Base-by-base conservation (phyloP, 345 rosid species). In the Cardamine occulta region DNA sequence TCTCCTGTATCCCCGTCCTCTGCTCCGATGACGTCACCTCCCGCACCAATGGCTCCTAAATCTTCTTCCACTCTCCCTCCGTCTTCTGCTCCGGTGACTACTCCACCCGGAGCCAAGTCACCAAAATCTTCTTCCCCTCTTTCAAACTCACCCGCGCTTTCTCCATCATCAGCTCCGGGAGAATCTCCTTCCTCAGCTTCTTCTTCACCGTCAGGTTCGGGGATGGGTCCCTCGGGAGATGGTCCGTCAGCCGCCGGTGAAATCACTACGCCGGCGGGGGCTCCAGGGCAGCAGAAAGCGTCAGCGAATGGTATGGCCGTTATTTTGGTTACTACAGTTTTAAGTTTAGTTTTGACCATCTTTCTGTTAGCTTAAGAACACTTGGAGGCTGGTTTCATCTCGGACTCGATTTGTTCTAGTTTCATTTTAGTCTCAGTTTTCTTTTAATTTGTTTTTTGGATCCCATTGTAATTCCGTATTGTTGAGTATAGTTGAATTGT, bases 41-140 rank as follows among this genome's bases (percentile, higher is more conserved):
- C 74, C 2, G 78, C 59, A 45, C 13, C 78, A 24, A 74, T 66
- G 78, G 48, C 72, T 23, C 78, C 78, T 15, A 54, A 74, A 56
- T 67, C 73, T 17, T 67, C 79, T 21, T 45, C 56, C 56, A n/a
- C 72, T 17, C 39, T 10, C 5, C 28, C 77, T 19, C 77, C 70
- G 26, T 37, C 68, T 37, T 24, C 42, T 32, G 24, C 63, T 32
- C 63, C 63, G 14, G 7, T 17, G 24, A 32, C 24, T 17, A 15
- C 51, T 45, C 72, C 76, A 0, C 60, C 73, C 0, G 69, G 21
- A 31, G 29, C 74, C 0, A 6, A 1, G 55, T 0, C 70, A 54
- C 80, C 80, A 5, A 10, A 45, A 2, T 32, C 71, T 5, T 70
- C 80, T 12, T 21, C 74, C 53, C 74, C 51, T 67, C 44, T 8